A percentile compares a stretch with the other conserved stretches of the same genome.
phyloP scores from a whole-genome alignment of 306 rosid species.

The Crataegus laevigata region DNA sequence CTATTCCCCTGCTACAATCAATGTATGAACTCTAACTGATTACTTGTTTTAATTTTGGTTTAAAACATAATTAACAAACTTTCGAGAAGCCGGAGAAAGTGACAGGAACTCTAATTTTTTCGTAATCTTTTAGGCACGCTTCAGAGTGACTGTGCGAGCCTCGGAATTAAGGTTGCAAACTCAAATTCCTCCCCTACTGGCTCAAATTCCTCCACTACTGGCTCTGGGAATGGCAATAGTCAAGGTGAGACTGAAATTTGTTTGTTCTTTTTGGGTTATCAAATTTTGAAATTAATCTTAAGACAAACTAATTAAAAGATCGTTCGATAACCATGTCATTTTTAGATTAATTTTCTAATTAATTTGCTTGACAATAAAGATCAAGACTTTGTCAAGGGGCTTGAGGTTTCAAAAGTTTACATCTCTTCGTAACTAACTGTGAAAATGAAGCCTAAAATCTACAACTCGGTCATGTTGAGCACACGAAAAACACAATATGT shows the following conservation, averaged over 20 bases:
- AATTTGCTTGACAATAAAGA: background rate
- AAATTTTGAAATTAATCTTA: background rate
- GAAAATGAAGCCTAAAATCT: background rate
- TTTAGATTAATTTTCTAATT: background rate
- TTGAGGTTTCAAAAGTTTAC: background rate
- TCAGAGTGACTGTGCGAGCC: conserved; percentile 62
- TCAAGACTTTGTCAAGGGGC: conserved; percentile 4
- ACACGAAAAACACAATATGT: background rate
- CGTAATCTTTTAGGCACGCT: conserved; percentile 48
- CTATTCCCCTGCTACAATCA: conserved; percentile 69
- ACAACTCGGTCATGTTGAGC: background rate
- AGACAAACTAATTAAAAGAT: background rate
- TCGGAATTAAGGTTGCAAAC: conserved; percentile 61
- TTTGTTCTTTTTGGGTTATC: background rate
- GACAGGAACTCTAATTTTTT: background rate
- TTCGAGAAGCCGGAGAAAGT: background rate
- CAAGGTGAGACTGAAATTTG: conserved; percentile 32
- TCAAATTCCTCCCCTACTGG: conserved; percentile 7
- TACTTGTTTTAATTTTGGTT: background rate
- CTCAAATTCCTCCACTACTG: conserved; percentile 1
- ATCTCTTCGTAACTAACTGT: conserved; percentile 12
- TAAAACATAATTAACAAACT: background rate
- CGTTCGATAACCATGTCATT: background rate
- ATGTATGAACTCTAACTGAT: conserved; percentile 38
- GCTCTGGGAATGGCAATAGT: background rate